Evolutionary conservation across 1,284 basidiomycete species (phyloP).

Genomic region (Lentinula novae-zelandiae): DNA sequence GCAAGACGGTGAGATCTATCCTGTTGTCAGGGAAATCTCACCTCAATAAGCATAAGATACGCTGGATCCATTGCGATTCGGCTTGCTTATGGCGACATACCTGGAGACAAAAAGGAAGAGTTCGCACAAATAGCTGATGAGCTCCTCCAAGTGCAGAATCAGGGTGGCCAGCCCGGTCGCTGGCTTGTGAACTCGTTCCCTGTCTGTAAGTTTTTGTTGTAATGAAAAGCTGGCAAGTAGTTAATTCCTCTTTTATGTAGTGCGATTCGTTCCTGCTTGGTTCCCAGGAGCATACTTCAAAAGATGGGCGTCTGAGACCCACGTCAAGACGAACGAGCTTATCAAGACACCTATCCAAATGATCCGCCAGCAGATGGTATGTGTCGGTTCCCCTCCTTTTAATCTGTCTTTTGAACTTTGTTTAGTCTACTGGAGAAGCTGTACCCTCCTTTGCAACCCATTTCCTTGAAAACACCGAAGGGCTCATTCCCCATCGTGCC

Average conservation of each 20-base stretch:
- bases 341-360: conserved; percentile 1
- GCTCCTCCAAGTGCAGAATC: neutral
- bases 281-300: conserved; percentile 4
- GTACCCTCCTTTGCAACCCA: conserved; percentile 1
- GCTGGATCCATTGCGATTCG: conserved; percentile 1
- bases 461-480: neutral
- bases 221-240: neutral
- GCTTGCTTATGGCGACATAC: neutral
- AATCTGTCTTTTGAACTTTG: neutral
- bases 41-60: neutral
- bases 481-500: neutral
- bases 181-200: conserved; percentile 1
- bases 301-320: neutral
- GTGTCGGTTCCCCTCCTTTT: neutral
- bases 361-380: neutral
- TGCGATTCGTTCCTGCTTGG: conserved; percentile 6
- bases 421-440: conserved; percentile 17
- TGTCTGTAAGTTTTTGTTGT: neutral
- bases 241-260: neutral
- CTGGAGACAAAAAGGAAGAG: neutral
- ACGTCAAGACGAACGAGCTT: neutral
- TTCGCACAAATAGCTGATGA: neutral
- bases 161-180: neutral
- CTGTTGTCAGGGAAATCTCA: neutral
- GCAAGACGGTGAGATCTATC: neutral